These are phyloP conservation scores for Yarrowia sp. DNA, from an alignment of 805 yeast species.

Conservation along the genomic window DNA sequence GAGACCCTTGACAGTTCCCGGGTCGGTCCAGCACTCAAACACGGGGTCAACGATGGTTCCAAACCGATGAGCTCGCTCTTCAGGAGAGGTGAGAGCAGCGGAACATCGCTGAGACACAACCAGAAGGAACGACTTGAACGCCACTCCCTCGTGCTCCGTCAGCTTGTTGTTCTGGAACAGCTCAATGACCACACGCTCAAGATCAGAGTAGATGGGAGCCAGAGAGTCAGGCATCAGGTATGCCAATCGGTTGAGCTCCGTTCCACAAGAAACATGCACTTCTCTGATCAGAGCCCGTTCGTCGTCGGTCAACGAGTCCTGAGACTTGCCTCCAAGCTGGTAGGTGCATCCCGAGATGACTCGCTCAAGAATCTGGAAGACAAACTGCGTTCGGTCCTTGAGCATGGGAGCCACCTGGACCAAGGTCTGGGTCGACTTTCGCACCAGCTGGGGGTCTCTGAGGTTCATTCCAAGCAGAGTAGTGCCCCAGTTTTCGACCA, in stretches of 20 bases:
- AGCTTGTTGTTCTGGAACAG: slow-evolving; percentile 73
- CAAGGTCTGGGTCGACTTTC: slow-evolving; percentile 87
- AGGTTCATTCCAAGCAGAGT: slow-evolving; percentile 72
- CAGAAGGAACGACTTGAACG: slow-evolving; percentile 87
- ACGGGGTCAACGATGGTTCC: slow-evolving; percentile 92
- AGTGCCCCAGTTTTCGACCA: slow-evolving; percentile 64
- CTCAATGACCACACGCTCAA: slow-evolving; percentile 79
- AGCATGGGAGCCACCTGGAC: slow-evolving; percentile 93
- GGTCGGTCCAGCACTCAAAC: slow-evolving; percentile 89
- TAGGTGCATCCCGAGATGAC: slow-evolving; percentile 86
- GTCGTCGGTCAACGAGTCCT: slow-evolving; percentile 64
- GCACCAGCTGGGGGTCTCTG: slow-evolving; percentile 77
- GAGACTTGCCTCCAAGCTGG: slow-evolving; percentile 60
- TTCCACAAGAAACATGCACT: slow-evolving; percentile 88
- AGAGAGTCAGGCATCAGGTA: slow-evolving; percentile 92
- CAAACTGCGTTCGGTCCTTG: slow-evolving; percentile 73
- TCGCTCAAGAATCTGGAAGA: slow-evolving; percentile 85
- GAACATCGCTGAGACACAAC: slow-evolving; percentile 86
- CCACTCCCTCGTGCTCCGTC: slow-evolving; percentile 89
- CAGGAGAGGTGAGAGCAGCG: slow-evolving; percentile 49
- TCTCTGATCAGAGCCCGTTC: slow-evolving; percentile 83
- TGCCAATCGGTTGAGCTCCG: slow-evolving; percentile 92
- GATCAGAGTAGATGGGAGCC: slow-evolving; percentile 77
- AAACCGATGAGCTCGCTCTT: slow-evolving; percentile 77
- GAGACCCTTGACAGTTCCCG: slow-evolving; percentile 86